Base-by-base conservation (phyloP, 495 filamentous ascomycete species). In the Xylona heveae region DNA sequence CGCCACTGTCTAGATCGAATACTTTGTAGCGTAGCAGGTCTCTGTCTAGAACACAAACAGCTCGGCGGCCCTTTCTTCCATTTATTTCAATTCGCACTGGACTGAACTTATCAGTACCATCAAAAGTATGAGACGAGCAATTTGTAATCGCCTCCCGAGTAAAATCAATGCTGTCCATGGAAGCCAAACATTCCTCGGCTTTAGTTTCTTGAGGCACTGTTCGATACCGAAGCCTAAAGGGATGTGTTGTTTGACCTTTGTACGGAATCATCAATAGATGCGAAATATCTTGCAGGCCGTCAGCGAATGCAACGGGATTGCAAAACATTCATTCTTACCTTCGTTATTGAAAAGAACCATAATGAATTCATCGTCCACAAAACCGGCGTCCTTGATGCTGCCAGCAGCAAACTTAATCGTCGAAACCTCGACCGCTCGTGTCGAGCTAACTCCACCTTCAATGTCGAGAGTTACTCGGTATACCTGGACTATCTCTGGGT, bases 21-120 rank as follows among this genome's bases (percentile, higher is more conserved):
- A 72, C 56, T 21, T 62, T 58, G 41, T 71, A 73, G 28, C 57
- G 58, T 45, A 62, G 44, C 12, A 46, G 48, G 41, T 72, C 66
- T 8, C 58, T 54, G 35, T 65, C 66, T 31, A 73, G 39, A 15
- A 69, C 61, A 40, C 63, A 70, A 2, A 65, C 51, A 15, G 59
- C 62, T 31, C 66, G 49, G 17, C 66, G 55, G 2, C 55, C 59
- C 19, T 54, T 57, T 9, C 57, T 54, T 14, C 67, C 65, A 41
- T 71, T 71, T 14, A 69, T 54, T 26, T 61, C 57, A 13, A 73
- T 34, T 35, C 50, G 38, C 6, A 52, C 31, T 3, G 68, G 64
- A 14, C 42, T 53, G 28, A 61, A 46, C 24, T 52, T 58, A 8
- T 59, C 59, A 17, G 49, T 49, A 0, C 24, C 9, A 7, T 50